Conservation (phyloP, 1,284 basidiomycete genomes). For the Apiotrichum laibachii region DNA sequence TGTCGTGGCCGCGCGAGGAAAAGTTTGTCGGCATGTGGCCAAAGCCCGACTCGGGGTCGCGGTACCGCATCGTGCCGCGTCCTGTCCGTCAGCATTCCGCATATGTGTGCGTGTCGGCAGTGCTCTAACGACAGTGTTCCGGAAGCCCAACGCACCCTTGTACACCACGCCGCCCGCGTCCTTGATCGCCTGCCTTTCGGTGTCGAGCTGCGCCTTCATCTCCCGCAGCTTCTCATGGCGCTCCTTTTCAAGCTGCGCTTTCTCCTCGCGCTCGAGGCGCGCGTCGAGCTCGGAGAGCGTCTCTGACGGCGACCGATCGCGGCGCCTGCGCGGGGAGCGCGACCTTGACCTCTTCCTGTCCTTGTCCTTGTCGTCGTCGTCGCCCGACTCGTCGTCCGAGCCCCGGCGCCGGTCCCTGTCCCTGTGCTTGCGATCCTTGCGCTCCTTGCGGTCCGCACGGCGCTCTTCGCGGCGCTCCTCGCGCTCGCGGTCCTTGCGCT, state of each 20-base stretch:
- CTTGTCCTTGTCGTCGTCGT: no score
- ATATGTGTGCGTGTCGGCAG: not conserved
- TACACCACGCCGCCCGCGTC: constrained; percentile 44
- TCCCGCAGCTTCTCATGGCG: constrained; percentile 33
- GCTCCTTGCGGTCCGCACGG: constrained; percentile 14
- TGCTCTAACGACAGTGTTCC: not conserved
- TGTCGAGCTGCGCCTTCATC: constrained; percentile 38
- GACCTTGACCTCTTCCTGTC: no score
- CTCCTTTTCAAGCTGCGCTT: constrained; percentile 42
- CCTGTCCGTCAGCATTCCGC: constrained; percentile 25
- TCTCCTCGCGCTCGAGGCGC: constrained; percentile 50
- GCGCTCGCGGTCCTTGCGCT: constrained; percentile 17
- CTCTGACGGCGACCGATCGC: constrained; percentile 23
- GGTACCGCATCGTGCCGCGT: constrained; percentile 49
- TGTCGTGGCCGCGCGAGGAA: constrained; percentile 29
- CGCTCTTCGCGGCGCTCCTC: constrained; percentile 11
- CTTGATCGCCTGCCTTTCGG: constrained; percentile 30
- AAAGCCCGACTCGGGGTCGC: constrained; percentile 47
- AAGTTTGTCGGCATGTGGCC: constrained; percentile 29
- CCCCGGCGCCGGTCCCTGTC: constrained; percentile 18
- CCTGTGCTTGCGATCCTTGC: constrained; percentile 16
- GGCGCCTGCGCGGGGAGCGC: constrained; percentile 3
- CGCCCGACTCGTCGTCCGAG: constrained; percentile 16
- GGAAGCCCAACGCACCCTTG: constrained; percentile 37
- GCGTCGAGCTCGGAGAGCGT: constrained; percentile 50